phyloP scores from a whole-genome alignment of 2,329 filamentous ascomycete species.

The Fusarium anguioides region DNA sequence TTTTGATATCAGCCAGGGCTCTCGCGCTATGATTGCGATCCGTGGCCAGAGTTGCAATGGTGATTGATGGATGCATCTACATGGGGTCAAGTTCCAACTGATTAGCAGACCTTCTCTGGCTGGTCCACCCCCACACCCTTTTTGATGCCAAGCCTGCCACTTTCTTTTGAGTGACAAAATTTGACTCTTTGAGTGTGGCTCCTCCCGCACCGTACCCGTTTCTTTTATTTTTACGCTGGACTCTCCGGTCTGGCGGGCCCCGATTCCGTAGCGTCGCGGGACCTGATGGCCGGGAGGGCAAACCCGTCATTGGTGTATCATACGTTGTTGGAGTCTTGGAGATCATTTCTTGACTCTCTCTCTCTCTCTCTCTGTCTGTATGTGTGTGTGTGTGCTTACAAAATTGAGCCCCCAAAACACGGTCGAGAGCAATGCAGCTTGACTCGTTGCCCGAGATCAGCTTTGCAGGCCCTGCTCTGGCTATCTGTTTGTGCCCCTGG shows the following conservation, averaged over 20 bases:
- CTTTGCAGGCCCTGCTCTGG: not conserved
- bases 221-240: not conserved
- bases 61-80: conserved; percentile 39
- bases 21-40: conserved; percentile 30
- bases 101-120: conserved; percentile 39
- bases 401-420: not conserved
- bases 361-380: too few relatives aligned
- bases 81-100: conserved; percentile 32
- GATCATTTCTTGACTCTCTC: not conserved
- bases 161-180: conserved; percentile 20
- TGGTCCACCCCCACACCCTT: conserved; percentile 40
- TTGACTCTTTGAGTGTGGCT: conserved; percentile 23
- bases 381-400: not conserved
- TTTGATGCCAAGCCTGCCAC: conserved; percentile 28
- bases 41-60: conserved; percentile 35
- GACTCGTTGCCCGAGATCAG: not conserved
- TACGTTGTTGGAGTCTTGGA: conserved; percentile 1
- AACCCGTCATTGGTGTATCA: conserved; percentile 29
- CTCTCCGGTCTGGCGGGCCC: conserved; percentile 31
- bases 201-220: conserved; percentile 30
- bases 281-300: conserved; percentile 29
- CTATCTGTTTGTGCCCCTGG: conserved; percentile 1
- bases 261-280: conserved; percentile 33
- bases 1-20: conserved; percentile 29
- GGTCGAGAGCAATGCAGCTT: conserved; percentile 1